Base-by-base conservation (phyloP, 192 early-diverging fungal genomes). In the Coemansia umbellata region DNA sequence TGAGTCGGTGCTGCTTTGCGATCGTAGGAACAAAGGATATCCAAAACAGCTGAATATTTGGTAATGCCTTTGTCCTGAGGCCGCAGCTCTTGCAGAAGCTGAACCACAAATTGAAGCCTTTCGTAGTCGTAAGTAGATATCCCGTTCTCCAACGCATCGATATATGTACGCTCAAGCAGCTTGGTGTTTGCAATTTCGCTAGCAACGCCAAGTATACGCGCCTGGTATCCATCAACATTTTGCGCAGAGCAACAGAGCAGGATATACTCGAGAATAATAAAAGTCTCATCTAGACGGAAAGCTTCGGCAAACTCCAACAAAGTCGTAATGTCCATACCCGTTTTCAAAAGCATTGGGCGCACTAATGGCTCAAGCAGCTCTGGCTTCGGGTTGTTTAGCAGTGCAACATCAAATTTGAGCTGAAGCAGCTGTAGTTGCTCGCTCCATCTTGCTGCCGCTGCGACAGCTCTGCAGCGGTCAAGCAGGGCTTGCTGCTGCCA, bases 41-140 rank as follows among this genome's bases (percentile, higher is more conserved):
- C 80, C 14, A 88, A 47, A 2, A 85, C 69, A 5, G 68, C 61
- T 10, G 58, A 43, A n/a, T 76, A 69, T 22, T 61, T 73, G 15
- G 42, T 40, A 9, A 69, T 67, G 4, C 40, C 41, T 8, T 64
- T 60, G 36, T 85, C 66, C 26, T 72, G 66, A 0, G 77, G 73
- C 3, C 82, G 57, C 45, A 77, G 49, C 13, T 75, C 52, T 31
- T 78, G 72, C 42, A 85, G 60, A 36, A 78, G 81, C 50, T 73
- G 59, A 14, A 75, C 60, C 8, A 87, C 66, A 60, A 87, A 87
- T 31, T 61, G 66, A 31, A 88, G 47, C 7, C 83, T 60, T 52
- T 87, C 82, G 48, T 89, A 89, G 53, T 86, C 81, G 58, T 88
- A 88, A 0, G 83, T 61, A 0, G 79, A 82, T 19, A 85, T 50